Base-by-base conservation (phyloP, 768 basidiomycete genomes). In the Candolleomyces eurysporus region DNA sequence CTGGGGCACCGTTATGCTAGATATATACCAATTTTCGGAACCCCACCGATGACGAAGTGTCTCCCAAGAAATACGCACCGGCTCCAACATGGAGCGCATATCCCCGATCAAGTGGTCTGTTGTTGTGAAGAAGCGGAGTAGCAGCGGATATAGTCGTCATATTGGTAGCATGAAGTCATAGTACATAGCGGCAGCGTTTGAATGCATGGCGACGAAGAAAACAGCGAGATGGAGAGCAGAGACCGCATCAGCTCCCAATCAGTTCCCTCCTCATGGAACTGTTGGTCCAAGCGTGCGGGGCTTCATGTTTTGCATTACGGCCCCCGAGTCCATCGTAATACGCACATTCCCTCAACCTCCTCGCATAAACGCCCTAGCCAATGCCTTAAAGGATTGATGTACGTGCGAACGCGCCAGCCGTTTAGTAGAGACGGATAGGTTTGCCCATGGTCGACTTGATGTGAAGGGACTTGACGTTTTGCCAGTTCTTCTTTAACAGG, bases 371-470 rank as follows among this genome's bases (percentile, higher is more conserved):
- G 45, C 31, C 63, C 39, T 40, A 56, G 36, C 61, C 13, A 22
- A 32, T 40, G 13, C 39, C 48, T 53, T 60, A 43, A 53, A 21
- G 14, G 48, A 13, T 19, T 30, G 58, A 32, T 22, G 16, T 16
- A 16, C 43, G n/a, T 30, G 43, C 22, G 21, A 49, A 61, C 42
- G 51, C 10, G 11, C 36, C 36, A 49, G 49, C 42, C 67, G 59
- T 53, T 83, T 83, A 98, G 89, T 90, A 98, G 65, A 98, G 82
- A 62, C 96, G 94, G 70, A 96, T 79, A 63, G 96, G 94, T 81
- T 96, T 97, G 84, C 96, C 96, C 97, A 98, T 99, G 72, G 96
- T 95, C 71, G 89, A 88, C 85, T 99, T 99, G 84, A 99, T 89
- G 84, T 98, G 94, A 66, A 98, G 83, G 57, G 94, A 96, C 82